Conservation (phyloP, 495 filamentous ascomycete genomes). For the Aspergillus avenaceus region DNA sequence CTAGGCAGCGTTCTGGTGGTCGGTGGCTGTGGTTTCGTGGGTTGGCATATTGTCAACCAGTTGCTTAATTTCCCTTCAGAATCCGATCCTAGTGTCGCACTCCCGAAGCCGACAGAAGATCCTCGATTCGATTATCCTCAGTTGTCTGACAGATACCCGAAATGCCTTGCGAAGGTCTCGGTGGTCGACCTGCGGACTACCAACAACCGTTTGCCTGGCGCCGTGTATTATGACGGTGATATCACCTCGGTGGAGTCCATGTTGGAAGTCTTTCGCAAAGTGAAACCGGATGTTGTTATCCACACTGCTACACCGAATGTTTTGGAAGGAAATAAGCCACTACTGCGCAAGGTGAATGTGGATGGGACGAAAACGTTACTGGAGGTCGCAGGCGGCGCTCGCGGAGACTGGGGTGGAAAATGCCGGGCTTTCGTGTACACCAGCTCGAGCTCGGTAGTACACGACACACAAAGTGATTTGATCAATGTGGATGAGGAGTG, state of each 20-base stretch:
- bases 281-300: conserved; percentile 84
- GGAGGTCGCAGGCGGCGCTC: conserved; percentile 64
- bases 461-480: conserved; percentile 74
- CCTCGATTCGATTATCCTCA: conserved; percentile 38
- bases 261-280: conserved; percentile 58
- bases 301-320: conserved; percentile 84
- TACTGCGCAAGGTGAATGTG: conserved; percentile 77
- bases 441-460: conserved; percentile 81
- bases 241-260: conserved; percentile 72
- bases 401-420: conserved; percentile 50
- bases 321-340: conserved; percentile 40
- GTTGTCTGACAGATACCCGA: conserved; percentile 37
- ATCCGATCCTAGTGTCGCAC: conserved; percentile 38
- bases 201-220: conserved; percentile 67
- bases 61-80: conserved; percentile 51
- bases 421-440: conserved; percentile 96
- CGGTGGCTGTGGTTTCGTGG: conserved; percentile 56
- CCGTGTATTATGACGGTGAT: conserved; percentile 79
- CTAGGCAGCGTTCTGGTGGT: conserved; percentile 50
- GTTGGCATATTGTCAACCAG: conserved; percentile 56
- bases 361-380: conserved; percentile 79
- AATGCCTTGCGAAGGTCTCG: conserved; percentile 54
- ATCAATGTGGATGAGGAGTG: conserved; percentile 87
- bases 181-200: conserved; percentile 84
- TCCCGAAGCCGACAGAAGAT: conserved; percentile 36